A percentile compares a stretch with the other conserved stretches of the same genome.
phyloP scores from a whole-genome alignment of 2,329 filamentous ascomycete species.

The Trichoderma simmonsii region DNA sequence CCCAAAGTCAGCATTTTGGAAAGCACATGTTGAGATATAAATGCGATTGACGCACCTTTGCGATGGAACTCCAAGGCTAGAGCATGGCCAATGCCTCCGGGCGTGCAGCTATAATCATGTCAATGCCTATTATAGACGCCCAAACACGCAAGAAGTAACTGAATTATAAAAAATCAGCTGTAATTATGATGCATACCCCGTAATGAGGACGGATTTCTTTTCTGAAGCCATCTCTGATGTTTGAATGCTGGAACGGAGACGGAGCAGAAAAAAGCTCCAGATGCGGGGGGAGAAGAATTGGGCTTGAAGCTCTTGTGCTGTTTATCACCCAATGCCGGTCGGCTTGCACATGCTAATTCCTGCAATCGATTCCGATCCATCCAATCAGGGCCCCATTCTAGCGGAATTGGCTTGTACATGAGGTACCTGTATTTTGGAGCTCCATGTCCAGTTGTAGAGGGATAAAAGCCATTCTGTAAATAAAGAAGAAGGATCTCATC shows the following conservation, averaged over 20 bases:
- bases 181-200: slow-evolving; percentile 38
- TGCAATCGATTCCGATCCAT: not conserved
- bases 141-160: not conserved
- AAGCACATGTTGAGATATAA: not conserved
- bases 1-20: not conserved
- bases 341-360: not conserved
- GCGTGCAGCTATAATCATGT: slow-evolving; percentile 49
- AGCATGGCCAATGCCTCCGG: slow-evolving; percentile 56
- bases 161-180: not conserved
- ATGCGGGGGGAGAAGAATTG: not conserved
- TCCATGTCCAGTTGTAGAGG: not conserved
- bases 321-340: not conserved
- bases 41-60: slow-evolving; percentile 39
- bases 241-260: not conserved
- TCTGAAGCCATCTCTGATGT: slow-evolving; percentile 22
- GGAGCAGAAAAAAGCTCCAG: not conserved
- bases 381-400: not conserved
- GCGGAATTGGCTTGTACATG: not conserved
- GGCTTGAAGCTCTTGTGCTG: not conserved
- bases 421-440: not conserved
- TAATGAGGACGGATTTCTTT: slow-evolving; percentile 48
- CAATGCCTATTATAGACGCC: not conserved
- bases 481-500: not conserved
- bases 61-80: slow-evolving; percentile 52
- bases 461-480: not conserved